Base-by-base conservation (phyloP, 176 grass and related monocot species). In the Lolium multiflorum region DNA sequence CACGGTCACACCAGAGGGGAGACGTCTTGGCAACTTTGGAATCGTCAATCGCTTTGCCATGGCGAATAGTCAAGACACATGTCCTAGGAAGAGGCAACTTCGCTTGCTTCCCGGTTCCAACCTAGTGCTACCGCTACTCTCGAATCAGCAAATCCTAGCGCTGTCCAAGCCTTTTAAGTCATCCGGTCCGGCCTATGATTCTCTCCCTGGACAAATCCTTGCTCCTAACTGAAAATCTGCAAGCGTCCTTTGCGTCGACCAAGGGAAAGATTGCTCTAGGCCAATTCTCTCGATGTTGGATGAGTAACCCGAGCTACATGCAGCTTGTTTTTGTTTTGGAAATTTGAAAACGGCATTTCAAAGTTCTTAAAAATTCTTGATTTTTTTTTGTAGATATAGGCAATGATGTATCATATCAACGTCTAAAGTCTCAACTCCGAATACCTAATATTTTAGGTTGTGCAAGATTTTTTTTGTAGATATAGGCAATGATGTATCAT, bases 21-120 rank as follows among this genome's bases (percentile, higher is more conserved):
- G n/a, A 41, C 13, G 50, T 51, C 72, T 74, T 74, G 13, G 24
- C 41, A 24, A 14, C 70, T 18, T 17, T 2, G 18, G 7, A 55
- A 39, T 39, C 18, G 35, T 18, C 28, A 13, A 14, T 18, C 26
- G 31, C 26, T 77, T 56, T n/a, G 22, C 7, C 9, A 15, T 4
- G 38, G 54, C 18, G 48, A 78, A 78, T 58, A 78, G 54, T 41
- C 75, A 77, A 66, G 62, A 15, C 62, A 15, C 62, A 57, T 38
- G 26, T 11, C 16, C 25, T n/a, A 38, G 7, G 16, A 77, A n/a
- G 50, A n/a, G 74, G 74, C 50, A 38, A 41, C 18, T 14, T 59
- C 9, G 76, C 76, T 58, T 20, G 62, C 25, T 35, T 66, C 62
- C 51, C 10, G 35, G 55, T 39, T 31, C 49, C 9, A 76, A 76